Conservation (phyloP, 352 stramenopile species). For the Phytopythium cucurbitacearum region DNA sequence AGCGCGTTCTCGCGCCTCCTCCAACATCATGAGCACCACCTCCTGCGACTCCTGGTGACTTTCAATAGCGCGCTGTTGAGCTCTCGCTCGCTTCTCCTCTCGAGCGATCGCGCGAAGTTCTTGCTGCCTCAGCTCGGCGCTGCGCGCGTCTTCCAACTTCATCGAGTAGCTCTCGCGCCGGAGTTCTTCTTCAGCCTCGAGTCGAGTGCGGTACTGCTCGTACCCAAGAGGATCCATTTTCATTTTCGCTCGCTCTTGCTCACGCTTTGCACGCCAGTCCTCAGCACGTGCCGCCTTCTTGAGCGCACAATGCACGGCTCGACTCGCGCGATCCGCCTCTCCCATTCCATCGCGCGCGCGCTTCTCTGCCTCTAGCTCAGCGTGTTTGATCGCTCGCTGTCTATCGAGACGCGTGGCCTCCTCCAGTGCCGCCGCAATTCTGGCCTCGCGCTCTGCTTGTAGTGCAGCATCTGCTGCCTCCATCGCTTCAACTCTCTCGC, state of each 20-base stretch:
- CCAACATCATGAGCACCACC: constrained; percentile 27
- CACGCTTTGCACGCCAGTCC: constrained; percentile 44
- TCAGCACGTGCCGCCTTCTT: constrained; percentile 32
- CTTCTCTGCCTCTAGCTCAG: constrained; percentile 32
- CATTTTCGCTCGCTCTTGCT: constrained; percentile 37
- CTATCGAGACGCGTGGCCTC: constrained; percentile 12
- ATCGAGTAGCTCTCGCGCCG: constrained; percentile 47
- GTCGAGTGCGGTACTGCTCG: constrained; percentile 28
- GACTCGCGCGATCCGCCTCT: constrained; percentile 29
- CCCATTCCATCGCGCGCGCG: constrained; percentile 30
- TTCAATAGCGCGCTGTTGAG: constrained; percentile 9
- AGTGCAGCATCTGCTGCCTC: constrained; percentile 15
- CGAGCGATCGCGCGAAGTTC: constrained; percentile 34
- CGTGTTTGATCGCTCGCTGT: constrained; percentile 22
- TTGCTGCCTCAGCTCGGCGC: constrained; percentile 7
- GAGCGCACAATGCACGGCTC: constrained; percentile 25
- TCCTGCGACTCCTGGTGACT: constrained; percentile 24
- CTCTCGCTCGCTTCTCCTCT: constrained; percentile 24
- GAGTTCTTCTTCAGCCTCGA: constrained; percentile 39
- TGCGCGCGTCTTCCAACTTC: constrained; percentile 31
- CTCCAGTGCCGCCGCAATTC: constrained; percentile 4
- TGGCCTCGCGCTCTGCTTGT: constrained; percentile 10
- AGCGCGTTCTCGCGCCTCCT: constrained; percentile 29
- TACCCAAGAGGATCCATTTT: constrained; percentile 57
- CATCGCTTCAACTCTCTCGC: constrained; percentile 12